These are phyloP conservation scores for Beta vulgaris DNA, from an alignment of 148 eudicot genomes.

Conservation along the genomic window DNA sequence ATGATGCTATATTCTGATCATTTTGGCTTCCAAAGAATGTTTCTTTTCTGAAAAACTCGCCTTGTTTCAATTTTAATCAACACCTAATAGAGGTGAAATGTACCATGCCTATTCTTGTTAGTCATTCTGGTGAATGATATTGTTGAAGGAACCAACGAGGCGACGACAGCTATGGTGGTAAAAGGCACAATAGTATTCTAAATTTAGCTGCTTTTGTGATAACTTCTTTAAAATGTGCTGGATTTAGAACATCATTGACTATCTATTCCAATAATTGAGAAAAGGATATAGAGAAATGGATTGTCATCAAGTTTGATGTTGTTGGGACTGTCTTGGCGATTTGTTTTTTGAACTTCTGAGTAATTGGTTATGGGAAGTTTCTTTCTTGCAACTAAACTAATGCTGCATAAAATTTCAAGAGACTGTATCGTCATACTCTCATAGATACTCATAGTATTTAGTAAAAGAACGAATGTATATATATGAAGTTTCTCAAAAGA, in stretches of 20 bases:
- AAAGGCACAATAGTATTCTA: not conserved
- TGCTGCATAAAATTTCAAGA: not conserved
- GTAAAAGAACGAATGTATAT: too few relatives aligned
- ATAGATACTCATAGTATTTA: too few relatives aligned
- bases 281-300: not conserved
- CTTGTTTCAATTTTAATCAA: not conserved
- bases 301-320: not conserved
- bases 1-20: not conserved
- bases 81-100: not conserved
- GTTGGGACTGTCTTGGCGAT: not conserved
- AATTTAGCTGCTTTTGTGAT: not conserved
- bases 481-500: not conserved
- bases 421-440: not conserved
- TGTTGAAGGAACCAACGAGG: slow-evolving; percentile 10
- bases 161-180: not conserved
- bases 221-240: not conserved
- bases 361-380: not conserved
- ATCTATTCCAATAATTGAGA: too few relatives aligned
- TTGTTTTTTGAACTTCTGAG: not conserved
- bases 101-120: not conserved
- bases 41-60: not conserved
- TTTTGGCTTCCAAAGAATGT: not conserved
- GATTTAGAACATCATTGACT: not conserved
- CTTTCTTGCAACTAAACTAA: not conserved
- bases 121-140: not conserved